Base-by-base conservation (phyloP, 345 rosid species). In the Dovyalis caffra region DNA sequence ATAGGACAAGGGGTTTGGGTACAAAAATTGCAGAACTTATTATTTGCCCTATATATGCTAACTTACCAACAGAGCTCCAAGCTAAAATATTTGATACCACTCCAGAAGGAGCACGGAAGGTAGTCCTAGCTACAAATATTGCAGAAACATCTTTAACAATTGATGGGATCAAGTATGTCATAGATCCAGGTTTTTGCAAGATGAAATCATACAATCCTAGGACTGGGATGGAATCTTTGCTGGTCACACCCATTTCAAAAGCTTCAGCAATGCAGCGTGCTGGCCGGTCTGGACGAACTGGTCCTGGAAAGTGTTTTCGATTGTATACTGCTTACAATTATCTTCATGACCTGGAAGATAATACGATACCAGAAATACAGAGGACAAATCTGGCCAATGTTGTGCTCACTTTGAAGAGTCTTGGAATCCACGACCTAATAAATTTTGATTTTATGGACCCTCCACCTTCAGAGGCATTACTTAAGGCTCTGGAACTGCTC, bases 391-490 rank as follows among this genome's bases (percentile, higher is more conserved):
- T 95, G 74, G 98, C 99, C 53, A 91, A 87, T 82, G 99, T 95
- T 74, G 99, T 93, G 32, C 95, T 95, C 68, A 75, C 88, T 70
- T 87, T 95, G 74, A 95, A 95, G 90, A 95, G 99, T 86, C 98
- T 95, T 76, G 99, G 99, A 60, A 95, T 95, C 78, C 94, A 92
- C 68, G 99, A 95, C 84, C 79, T 95, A 47, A 40, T 93, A 33
- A 86, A 91, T 86, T 95, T 95, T 80, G 99, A 95, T 80, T 95
- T 95, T 68, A 95, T 95, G 97, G 99, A 95, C 62, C 98, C 96
- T 69, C 99, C 99, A 20, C 97, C 99, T 1, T 94, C 98, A 63
- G 99, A 93, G 87, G 97, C 99, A 67, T 85, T 95, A 77, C 85
- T 93, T 33, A 93, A 93, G 83, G 95, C 99, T 32, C 64, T 92